phyloP scores from a whole-genome alignment of 2,329 filamentous ascomycete species.

The Aspergillus sp. region DNA sequence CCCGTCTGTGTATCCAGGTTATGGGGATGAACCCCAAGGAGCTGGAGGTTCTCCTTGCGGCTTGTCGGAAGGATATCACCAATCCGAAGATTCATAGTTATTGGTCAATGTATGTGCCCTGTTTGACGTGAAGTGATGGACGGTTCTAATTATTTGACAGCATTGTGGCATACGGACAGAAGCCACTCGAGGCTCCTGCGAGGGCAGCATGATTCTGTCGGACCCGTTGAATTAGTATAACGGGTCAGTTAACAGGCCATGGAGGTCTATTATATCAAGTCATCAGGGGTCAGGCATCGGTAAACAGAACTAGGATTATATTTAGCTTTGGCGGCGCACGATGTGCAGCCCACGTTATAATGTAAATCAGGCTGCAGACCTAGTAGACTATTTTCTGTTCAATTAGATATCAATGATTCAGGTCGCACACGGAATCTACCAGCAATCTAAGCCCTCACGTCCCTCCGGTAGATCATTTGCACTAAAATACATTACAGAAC shows the following conservation, averaged over 20 bases:
- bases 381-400: too few relatives aligned
- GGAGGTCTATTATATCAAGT: too few relatives aligned
- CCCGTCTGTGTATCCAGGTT: conserved; percentile 1
- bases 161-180: conserved; percentile 3
- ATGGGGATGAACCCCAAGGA: conserved; percentile 1
- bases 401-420: too few relatives aligned
- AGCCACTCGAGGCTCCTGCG: background rate
- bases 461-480: background rate
- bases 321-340: too few relatives aligned
- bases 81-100: conserved; percentile 2
- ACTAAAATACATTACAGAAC: background rate
- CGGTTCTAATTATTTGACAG: background rate
- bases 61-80: background rate
- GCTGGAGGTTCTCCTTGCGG: background rate
- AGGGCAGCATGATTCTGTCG: too few relatives aligned
- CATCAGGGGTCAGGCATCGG: too few relatives aligned
- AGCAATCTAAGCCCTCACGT: background rate
- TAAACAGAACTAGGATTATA: too few relatives aligned
- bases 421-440: too few relatives aligned
- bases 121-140: background rate
- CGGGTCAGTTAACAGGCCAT: too few relatives aligned
- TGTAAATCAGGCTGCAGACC: too few relatives aligned
- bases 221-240: too few relatives aligned
- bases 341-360: too few relatives aligned
- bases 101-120: conserved; percentile 1